Percentiles rank a stretch among this genome's conserved stretches.
Evolutionary conservation across 164 flowering plant species (phyloP).

Genomic region (Tetrastigma voinierianum): DNA sequence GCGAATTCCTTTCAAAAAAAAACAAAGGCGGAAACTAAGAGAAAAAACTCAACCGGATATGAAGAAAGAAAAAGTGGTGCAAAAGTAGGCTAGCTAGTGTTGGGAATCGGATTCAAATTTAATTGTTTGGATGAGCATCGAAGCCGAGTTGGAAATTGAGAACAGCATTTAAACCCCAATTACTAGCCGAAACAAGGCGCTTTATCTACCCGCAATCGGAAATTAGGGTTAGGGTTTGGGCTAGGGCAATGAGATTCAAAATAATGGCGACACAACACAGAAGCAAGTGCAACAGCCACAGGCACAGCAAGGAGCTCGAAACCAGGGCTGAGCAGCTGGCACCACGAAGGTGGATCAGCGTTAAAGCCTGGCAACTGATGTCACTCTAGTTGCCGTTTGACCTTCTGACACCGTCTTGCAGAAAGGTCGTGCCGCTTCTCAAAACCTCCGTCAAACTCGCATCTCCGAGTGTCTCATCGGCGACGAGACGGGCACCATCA

Average conservation of each 20-base stretch:
- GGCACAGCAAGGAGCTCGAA: neutral
- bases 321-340: constrained; percentile 27
- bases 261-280: neutral
- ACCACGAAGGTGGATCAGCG: constrained; percentile 23
- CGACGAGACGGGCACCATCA: constrained; percentile 27
- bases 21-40: too few species aligned
- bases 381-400: constrained; percentile 21
- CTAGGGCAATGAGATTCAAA: neutral
- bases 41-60: too few species aligned
- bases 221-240: neutral
- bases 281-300: neutral
- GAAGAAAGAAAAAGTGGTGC: too few species aligned
- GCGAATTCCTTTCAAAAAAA: too few species aligned
- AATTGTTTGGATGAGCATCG: too few species aligned
- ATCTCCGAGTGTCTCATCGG: constrained; percentile 32
- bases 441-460: constrained; percentile 22
- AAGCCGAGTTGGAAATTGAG: too few species aligned
- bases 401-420: constrained; percentile 16
- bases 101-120: too few species aligned
- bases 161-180: too few species aligned
- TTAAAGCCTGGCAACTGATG: constrained; percentile 27
- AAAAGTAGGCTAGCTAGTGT: too few species aligned
- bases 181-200: too few species aligned
- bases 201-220: too few species aligned
- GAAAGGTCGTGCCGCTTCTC: constrained; percentile 19